Percentiles rank a stretch among this genome's conserved stretches.
Conservation (phyloP, 176 grass and related monocot genomes). For the Saccharum officinarum region DNA sequence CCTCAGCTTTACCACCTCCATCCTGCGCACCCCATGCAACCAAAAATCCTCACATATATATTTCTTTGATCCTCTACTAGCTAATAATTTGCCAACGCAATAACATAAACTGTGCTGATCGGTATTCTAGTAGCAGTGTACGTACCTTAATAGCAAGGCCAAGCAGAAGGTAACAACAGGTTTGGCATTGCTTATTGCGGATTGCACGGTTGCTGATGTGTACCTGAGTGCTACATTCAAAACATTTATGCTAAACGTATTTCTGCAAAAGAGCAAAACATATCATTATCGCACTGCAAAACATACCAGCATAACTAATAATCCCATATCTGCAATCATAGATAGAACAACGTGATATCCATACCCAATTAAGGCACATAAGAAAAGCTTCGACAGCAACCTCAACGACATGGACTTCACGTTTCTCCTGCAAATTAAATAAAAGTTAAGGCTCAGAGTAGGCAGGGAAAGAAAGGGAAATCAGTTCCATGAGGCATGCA, state of each 20-base stretch:
- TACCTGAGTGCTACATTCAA: background rate
- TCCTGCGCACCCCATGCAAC: background rate
- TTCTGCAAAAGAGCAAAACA: background rate
- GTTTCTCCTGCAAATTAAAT: background rate
- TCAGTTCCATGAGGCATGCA: too few species aligned
- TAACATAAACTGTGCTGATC: too few species aligned
- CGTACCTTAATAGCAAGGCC: background rate
- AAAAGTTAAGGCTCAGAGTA: background rate
- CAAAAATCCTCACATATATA: background rate
- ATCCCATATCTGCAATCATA: background rate
- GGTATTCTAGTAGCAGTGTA: background rate
- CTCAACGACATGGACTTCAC: background rate
- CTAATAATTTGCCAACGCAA: background rate
- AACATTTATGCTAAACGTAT: background rate
- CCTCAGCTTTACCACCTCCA: background rate
- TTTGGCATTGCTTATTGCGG: background rate
- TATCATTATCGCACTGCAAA: too few species aligned
- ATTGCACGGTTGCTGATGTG: background rate
- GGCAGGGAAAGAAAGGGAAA: too few species aligned
- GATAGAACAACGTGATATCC: background rate
- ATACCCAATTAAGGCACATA: background rate
- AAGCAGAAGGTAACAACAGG: background rate
- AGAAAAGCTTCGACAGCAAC: background rate
- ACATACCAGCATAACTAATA: too few species aligned
- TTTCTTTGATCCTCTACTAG: background rate